A percentile compares a stretch with the other conserved stretches of the same genome.
phyloP scores from a whole-genome alignment of 2,329 filamentous ascomycete species.

The Apiospora marii region DNA sequence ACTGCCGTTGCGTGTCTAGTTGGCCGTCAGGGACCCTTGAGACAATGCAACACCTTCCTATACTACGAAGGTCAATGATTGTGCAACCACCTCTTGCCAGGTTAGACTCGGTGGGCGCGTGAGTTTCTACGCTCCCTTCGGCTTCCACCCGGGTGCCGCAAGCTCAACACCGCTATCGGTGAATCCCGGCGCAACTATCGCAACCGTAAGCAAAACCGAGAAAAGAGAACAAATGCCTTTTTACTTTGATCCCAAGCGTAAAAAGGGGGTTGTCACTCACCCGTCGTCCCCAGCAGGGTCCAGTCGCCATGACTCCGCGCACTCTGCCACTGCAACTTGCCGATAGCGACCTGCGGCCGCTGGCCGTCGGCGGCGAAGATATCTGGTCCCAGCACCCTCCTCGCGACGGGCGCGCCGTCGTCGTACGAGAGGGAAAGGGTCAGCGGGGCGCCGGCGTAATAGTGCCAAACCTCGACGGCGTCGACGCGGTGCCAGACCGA shows the following conservation, averaged over 20 bases:
- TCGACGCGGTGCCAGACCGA: conserved; percentile 62
- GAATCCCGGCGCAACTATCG: conserved; percentile 24
- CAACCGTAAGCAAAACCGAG: background rate
- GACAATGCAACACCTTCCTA: too few species aligned
- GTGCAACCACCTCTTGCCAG: background rate
- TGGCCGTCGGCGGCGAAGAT: conserved; percentile 47
- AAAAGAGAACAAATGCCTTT: too few species aligned
- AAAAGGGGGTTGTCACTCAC: conserved; percentile 31
- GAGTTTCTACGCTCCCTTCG: background rate
- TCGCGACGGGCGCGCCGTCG: conserved; percentile 48
- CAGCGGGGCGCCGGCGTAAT: conserved; percentile 60
- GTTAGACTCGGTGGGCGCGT: too few species aligned
- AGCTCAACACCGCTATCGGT: conserved; percentile 23
- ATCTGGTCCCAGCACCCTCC: conserved; percentile 50
- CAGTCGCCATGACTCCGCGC: conserved; percentile 54
- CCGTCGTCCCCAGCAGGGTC: conserved; percentile 55
- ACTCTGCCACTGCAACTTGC: conserved; percentile 53
- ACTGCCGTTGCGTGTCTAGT: background rate
- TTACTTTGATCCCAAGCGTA: too few species aligned
- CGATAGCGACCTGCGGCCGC: conserved; percentile 52
- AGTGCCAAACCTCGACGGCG: conserved; percentile 60
- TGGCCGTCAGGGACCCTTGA: background rate
- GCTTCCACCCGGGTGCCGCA: conserved; percentile 23
- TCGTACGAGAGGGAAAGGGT: conserved; percentile 52
- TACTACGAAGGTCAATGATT: background rate